Base-by-base conservation (phyloP, 495 filamentous ascomycete species). In the Aspergillus egyptiacus region DNA sequence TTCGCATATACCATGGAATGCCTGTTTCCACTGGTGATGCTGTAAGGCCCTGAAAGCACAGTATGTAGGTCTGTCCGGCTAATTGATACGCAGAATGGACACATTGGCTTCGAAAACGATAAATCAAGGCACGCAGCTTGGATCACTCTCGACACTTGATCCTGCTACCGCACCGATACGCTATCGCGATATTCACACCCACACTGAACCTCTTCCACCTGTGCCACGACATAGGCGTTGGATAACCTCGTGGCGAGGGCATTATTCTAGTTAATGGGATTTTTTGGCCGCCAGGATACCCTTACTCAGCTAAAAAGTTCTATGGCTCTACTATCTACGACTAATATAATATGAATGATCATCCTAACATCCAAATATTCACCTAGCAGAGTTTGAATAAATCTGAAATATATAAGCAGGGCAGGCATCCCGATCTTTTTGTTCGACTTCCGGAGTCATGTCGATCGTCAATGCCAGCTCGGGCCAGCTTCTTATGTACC, bases 1-100 rank as follows among this genome's bases (percentile, higher is more conserved):
- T 69, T 69, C 52, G 59, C 55, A 2, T 64, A 64, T 44, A 63
- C 64, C 0, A 48, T 66, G 28, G 64, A 69, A 49, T 69, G 66
- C 42, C 22, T 66, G 15, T 69, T 69, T 48, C 66, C 66, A 1
- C 42, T 64, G 0, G 56, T 69, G 2, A 55, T 69, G 55, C 56
- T 62, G 63, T 66, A 48, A 44, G 61, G 51, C 6, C 25, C 17
- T 37, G 8, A 19, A 35, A 15, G 33, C 2, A 17, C 33, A 1
- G n/a, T 15, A 15, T 17, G 15, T 2, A 35, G n/a, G n/a, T n/a
- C n/a, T n/a, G n/a, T 6, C 5, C 5, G 5, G 2, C 39, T 42
- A 43, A 43, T 24, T 4, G 14, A 25, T 22, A 43, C 9, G 5
- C 27, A 49, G 46, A 1, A 40, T 49, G 27, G 36, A 49, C 37